These are phyloP conservation scores for Ustilago sp. DNA, from an alignment of 1,284 basidiomycete species.

Conservation along the genomic window DNA sequence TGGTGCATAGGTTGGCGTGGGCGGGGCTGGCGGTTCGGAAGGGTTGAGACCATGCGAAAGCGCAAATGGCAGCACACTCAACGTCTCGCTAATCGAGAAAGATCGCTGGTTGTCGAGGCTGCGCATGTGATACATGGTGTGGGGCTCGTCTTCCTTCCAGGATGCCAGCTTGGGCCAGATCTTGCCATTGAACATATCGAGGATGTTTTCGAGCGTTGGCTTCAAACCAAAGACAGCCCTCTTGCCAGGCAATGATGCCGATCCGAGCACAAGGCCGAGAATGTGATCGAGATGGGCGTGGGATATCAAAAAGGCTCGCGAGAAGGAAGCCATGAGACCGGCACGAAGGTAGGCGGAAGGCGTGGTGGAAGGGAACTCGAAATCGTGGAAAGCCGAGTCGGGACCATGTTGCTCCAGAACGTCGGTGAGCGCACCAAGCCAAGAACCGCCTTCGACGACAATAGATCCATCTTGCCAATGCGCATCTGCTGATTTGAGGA, in stretches of 20 bases:
- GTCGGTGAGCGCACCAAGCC: constrained; percentile 63
- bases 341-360: constrained; percentile 55
- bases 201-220: constrained; percentile 77
- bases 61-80: constrained; percentile 57
- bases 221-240: constrained; percentile 77
- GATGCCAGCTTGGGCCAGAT: constrained; percentile 86
- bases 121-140: constrained; percentile 63
- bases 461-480: constrained; percentile 68
- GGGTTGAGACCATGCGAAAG: constrained; percentile 62
- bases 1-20: constrained; percentile 53
- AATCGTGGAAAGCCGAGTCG: constrained; percentile 57
- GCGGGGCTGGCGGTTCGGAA: constrained; percentile 53
- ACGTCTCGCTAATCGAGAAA: constrained; percentile 35
- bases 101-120: constrained; percentile 56
- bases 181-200: constrained; percentile 80
- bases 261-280: constrained; percentile 78
- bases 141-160: constrained; percentile 73
- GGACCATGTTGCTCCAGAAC: constrained; percentile 59
- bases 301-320: constrained; percentile 74
- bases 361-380: constrained; percentile 52
- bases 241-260: constrained; percentile 78
- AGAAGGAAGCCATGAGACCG: constrained; percentile 62
- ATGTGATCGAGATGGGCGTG: constrained; percentile 87
- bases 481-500: constrained; percentile 68
- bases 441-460: constrained; percentile 69